phyloP scores from a whole-genome alignment of 306 rosid genomes.

The Acacia confusa region DNA sequence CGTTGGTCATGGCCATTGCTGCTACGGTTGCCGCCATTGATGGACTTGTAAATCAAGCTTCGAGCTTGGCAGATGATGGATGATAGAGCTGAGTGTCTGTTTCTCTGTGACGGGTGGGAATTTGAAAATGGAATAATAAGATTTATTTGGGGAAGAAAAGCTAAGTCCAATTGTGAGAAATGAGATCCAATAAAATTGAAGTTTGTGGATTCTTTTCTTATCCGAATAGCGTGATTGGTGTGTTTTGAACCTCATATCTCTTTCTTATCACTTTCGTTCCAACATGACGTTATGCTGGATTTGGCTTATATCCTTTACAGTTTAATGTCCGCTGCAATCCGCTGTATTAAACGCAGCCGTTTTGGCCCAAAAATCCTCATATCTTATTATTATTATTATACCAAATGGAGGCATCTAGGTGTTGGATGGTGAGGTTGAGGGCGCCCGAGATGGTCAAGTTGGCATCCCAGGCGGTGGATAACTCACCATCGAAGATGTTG shows the following conservation, averaged over 20 bases:
- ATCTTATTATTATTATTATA: too few relatives aligned
- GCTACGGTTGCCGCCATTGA: constrained; percentile 87
- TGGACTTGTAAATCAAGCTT: background rate
- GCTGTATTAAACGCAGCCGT: too few relatives aligned
- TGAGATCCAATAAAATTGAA: constrained; percentile 52
- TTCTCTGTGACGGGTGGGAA: background rate
- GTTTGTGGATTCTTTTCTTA: constrained; percentile 70
- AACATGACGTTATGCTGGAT: background rate
- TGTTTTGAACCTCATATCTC: constrained; percentile 52
- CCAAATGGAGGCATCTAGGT: background rate
- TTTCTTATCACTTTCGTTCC: background rate
- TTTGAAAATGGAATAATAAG: constrained; percentile 31
- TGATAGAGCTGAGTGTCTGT: background rate
- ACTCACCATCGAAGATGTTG: constrained; percentile 27
- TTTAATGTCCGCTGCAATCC: too few relatives aligned
- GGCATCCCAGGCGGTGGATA: constrained; percentile 24
- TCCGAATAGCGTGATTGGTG: constrained; percentile 39
- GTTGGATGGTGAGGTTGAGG: constrained; percentile 26
- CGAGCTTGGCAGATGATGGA: background rate
- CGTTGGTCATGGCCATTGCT: constrained; percentile 71
- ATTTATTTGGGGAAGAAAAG: background rate
- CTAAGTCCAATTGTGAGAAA: constrained; percentile 33
- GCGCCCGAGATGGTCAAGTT: constrained; percentile 18
- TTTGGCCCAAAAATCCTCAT: too few relatives aligned
- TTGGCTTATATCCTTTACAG: too few relatives aligned